Percentiles rank a stretch among this genome's conserved stretches.
These are phyloP conservation scores for Leishmania guyanensis DNA, from an alignment of 208 protist species.

Conservation along the genomic window DNA sequence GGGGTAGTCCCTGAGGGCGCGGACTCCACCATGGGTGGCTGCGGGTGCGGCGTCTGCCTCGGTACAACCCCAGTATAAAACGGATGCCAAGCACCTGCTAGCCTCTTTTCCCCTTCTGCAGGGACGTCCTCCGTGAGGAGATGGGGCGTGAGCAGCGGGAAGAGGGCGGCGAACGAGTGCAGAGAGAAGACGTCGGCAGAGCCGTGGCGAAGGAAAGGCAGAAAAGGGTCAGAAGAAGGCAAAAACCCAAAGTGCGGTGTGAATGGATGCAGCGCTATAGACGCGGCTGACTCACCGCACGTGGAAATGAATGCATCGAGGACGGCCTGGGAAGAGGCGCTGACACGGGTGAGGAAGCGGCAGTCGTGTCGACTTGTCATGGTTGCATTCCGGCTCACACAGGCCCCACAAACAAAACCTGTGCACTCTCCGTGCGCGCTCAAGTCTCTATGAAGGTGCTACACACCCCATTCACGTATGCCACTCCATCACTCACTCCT, in stretches of 20 bases:
- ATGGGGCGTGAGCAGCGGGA: neutral
- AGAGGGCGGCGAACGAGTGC: neutral
- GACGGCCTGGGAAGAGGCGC: neutral
- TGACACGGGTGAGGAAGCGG: neutral
- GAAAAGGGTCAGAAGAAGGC: neutral
- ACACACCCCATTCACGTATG: neutral
- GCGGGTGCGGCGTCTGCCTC: neutral
- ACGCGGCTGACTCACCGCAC: neutral
- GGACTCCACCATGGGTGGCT: conserved; percentile 1
- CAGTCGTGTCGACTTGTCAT: neutral
- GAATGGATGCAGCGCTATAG: neutral
- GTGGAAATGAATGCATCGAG: neutral
- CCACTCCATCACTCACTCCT: neutral
- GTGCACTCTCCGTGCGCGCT: neutral
- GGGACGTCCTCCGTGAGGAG: too few species aligned
- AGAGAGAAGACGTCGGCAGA: conserved; percentile 2
- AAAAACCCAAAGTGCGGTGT: neutral
- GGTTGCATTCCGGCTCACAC: neutral
- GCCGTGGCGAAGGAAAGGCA: neutral
- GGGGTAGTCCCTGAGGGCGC: neutral
- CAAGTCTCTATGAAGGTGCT: neutral
- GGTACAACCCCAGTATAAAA: neutral
- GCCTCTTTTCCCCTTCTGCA: neutral
- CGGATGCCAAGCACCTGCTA: neutral
- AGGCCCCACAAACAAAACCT: neutral